Evolutionary conservation across 257 asterid species (phyloP), one percentile per base, ranked within the genome.

Genomic region (Mentha longifolia): DNA sequence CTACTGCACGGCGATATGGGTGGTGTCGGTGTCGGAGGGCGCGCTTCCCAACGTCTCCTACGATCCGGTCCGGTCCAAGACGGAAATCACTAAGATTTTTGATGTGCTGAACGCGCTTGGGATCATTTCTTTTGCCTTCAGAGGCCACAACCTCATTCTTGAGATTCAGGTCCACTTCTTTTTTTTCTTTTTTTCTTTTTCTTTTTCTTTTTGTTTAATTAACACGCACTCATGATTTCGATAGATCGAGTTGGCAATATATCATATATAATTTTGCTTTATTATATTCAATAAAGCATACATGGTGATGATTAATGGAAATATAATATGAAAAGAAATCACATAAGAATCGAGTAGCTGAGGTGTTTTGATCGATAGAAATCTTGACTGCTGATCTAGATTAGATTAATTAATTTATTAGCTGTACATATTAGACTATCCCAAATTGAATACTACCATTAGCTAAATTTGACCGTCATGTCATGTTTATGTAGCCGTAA

Each of bases 91-190:
- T 0, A 81, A 70, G 86, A 65, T 85, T 39, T 91, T 89, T 14
- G 92, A 86, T 46, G 74, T 85, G 52, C 77, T 93, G 33, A 93
- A 93, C 67, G 96, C 98, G 0, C 88, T 93, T 51, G 98, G 98
- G 65, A 93, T 93, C 70, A 78, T 93, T 67, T 88, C 97, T 45
- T 91, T 93, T 73, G 96, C 94, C 58, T 93, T 93, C 69, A 84
- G 96, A 75, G 98, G 98, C 5, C 98, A 93, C 72, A 93, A 93
- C 79, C 97, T 91, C 85, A 83, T 85, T 22, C 92, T 91, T 33
- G 98, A 93, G 77, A 93, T 93, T 28, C 98, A 93, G 95, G 98
- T 93, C 16, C 9, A 14, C 2, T 1, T 0, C 15, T 7, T 59
- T 37, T 31, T 25, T 4, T 51, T 37, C n/a, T n/a, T n/a, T n/a